Base-by-base conservation (phyloP, 2,329 filamentous ascomycete genomes). In the Neofusicoccum sp. region DNA sequence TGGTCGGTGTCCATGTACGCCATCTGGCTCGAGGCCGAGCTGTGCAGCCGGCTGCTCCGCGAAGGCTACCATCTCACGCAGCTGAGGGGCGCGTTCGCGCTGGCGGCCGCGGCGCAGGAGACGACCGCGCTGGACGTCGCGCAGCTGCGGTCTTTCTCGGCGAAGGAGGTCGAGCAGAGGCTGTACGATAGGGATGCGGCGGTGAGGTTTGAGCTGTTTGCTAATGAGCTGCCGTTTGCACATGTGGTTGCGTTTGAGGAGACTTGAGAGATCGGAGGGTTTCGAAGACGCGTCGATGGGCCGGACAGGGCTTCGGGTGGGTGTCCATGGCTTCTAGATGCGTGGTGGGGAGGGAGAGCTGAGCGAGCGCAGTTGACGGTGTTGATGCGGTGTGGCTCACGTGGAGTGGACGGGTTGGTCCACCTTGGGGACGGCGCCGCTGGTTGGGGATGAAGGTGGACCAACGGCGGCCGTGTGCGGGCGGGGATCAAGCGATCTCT, bases 1-100 rank as follows among this genome's bases (percentile, higher is more conserved):
- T 76, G 73, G 73, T 62, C 62, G 4, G 6, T 70, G 1, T 67
- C 64, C 45, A 73, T 76, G 70, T 76, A 73, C 43, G 60, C 66
- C 3, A 44, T 75, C 8, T 76, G 73, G 71, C 64, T 72, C 26
- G 69, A 76, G 31, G 67, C 73, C 9, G 70, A 70, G 47, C 64
- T 69, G 33, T 64, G 60, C 16, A 70, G 68, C 1, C 59, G 54
- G 2, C 53, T 75, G 6, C 65, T 73, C 2, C 64, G 62, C 12
- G 61, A 61, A 1, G 71, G 73, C 1, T 73, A 70, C 30, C 30
- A 60, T 14, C 68, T 76, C 64, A 73, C 67, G 33, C 66, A 71
- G 60, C 62, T 76, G 26, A 59, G 74, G 5, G 69, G 70, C 1
- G 69, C 68, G 2, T 71, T 74, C 58, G 65, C 66, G 1, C 62